Evolutionary conservation across 2,329 filamentous ascomycete species (phyloP).

Genomic region (Aspergillus luchuensis): DNA sequence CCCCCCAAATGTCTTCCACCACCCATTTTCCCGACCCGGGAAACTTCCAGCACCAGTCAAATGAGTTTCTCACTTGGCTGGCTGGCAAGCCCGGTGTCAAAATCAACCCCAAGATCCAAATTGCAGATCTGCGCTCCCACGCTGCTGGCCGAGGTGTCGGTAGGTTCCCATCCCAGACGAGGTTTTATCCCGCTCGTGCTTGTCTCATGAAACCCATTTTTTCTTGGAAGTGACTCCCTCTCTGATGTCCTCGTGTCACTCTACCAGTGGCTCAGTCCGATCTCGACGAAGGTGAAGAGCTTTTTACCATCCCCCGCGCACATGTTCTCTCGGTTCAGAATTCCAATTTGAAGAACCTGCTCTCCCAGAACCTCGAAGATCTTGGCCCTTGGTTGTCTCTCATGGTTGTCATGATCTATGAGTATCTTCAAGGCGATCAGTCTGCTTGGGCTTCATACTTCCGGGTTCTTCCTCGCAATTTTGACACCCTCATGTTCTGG

Average conservation of each 20-base stretch:
- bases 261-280: slow-evolving; percentile 67
- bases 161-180: slow-evolving; percentile 45
- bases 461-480: slow-evolving; percentile 68
- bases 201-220: slow-evolving; percentile 15
- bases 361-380: slow-evolving; percentile 56
- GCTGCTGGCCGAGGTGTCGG: slow-evolving; percentile 65
- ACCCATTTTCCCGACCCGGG: slow-evolving; percentile 38
- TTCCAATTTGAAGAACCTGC: slow-evolving; percentile 64
- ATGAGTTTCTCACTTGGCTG: slow-evolving; percentile 62
- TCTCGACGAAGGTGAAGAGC: slow-evolving; percentile 71
- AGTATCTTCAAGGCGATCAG: slow-evolving; percentile 59
- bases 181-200: slow-evolving; percentile 22
- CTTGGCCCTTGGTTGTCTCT: slow-evolving; percentile 58
- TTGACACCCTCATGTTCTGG: slow-evolving; percentile 94
- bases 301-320: slow-evolving; percentile 76
- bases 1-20: slow-evolving; percentile 37
- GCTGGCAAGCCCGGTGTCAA: slow-evolving; percentile 51
- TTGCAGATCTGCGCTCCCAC: slow-evolving; percentile 59
- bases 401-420: slow-evolving; percentile 80
- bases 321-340: slow-evolving; percentile 73
- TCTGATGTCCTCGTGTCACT: slow-evolving; percentile 25
- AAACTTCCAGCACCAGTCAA: slow-evolving; percentile 50
- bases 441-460: slow-evolving; percentile 81
- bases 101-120: slow-evolving; percentile 59
- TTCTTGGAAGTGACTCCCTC: slow-evolving; percentile 11